A percentile compares a stretch with the other conserved stretches of the same genome.
phyloP scores from a whole-genome alignment of 441 rosid species.

The Pelargonium citronellum region DNA sequence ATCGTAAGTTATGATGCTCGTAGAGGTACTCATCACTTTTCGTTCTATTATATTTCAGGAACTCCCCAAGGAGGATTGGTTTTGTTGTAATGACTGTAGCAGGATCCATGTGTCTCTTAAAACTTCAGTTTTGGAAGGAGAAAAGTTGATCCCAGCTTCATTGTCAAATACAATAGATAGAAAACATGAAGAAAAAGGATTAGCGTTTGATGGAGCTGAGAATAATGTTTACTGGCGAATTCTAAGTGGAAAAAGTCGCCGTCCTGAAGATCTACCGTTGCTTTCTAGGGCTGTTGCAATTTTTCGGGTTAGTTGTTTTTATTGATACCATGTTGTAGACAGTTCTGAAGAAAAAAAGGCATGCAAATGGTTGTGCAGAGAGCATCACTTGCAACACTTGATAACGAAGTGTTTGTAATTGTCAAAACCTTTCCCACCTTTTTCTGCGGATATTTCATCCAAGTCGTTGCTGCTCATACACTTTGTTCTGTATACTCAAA shows the following conservation, averaged over 20 bases:
- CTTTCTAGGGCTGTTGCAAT: constrained; percentile 77
- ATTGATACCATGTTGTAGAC: too few species aligned
- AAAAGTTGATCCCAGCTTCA: constrained; percentile 47
- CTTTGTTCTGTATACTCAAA: background rate
- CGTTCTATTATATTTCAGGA: constrained; percentile 39
- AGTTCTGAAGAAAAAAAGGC: too few species aligned
- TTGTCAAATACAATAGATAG: constrained; percentile 45
- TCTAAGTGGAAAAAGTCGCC: constrained; percentile 65
- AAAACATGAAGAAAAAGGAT: constrained; percentile 58
- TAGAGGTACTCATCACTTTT: constrained; percentile 19
- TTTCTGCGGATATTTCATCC: background rate
- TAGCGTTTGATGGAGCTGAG: constrained; percentile 32
- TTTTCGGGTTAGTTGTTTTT: constrained; percentile 57
- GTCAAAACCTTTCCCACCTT: background rate
- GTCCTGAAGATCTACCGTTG: constrained; percentile 47
- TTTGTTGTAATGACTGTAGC: constrained; percentile 72
- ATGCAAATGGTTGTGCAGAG: too few species aligned
- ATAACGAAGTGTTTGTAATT: too few species aligned
- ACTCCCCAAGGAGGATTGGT: constrained; percentile 80
- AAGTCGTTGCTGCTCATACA: background rate
- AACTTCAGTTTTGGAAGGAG: constrained; percentile 50
- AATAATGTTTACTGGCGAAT: constrained; percentile 67
- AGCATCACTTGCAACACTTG: too few species aligned
- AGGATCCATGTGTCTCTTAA: constrained; percentile 49
- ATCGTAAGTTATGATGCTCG: constrained; percentile 19